These are phyloP conservation scores for Coemansia sp. DNA, from an alignment of 192 early-diverging fungal species.

Conservation along the genomic window DNA sequence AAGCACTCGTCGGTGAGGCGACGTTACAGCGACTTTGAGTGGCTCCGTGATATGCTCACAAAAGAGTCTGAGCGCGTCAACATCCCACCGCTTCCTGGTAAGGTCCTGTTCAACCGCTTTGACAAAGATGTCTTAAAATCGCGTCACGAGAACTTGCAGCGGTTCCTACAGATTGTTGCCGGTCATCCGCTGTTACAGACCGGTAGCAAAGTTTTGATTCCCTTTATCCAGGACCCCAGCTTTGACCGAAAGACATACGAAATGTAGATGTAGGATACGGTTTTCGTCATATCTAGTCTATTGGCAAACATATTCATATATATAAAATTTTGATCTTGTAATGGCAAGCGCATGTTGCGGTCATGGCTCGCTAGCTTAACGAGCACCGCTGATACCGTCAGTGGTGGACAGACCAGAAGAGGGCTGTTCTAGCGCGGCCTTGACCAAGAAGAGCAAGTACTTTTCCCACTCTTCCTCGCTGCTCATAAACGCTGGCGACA, in stretches of 20 bases:
- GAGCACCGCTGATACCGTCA: not conserved
- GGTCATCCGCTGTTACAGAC: slow-evolving; percentile 98
- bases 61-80: slow-evolving; percentile 90
- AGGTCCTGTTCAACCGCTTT: slow-evolving; percentile 95
- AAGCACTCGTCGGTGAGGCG: slow-evolving; percentile 80
- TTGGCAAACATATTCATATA: not conserved
- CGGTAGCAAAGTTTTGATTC: slow-evolving; percentile 88
- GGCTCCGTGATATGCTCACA: slow-evolving; percentile 94
- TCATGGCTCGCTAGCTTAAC: not conserved
- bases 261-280: slow-evolving; percentile 3
- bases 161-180: slow-evolving; percentile 94
- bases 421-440: slow-evolving; percentile 14
- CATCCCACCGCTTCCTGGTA: slow-evolving; percentile 94
- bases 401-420: not conserved
- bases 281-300: not conserved
- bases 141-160: slow-evolving; percentile 85
- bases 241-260: slow-evolving; percentile 77
- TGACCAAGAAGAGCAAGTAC: slow-evolving; percentile 12
- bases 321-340: slow-evolving; percentile 1
- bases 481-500: not conserved
- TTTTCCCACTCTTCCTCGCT: slow-evolving; percentile 15
- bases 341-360: not conserved
- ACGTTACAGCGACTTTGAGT: slow-evolving; percentile 98
- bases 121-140: slow-evolving; percentile 94
- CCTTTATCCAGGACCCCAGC: slow-evolving; percentile 93